Evolutionary conservation across 2,329 filamentous ascomycete species (phyloP), one percentile per base, ranked within the genome.

Genomic region (Colletotrichum eleusines): DNA sequence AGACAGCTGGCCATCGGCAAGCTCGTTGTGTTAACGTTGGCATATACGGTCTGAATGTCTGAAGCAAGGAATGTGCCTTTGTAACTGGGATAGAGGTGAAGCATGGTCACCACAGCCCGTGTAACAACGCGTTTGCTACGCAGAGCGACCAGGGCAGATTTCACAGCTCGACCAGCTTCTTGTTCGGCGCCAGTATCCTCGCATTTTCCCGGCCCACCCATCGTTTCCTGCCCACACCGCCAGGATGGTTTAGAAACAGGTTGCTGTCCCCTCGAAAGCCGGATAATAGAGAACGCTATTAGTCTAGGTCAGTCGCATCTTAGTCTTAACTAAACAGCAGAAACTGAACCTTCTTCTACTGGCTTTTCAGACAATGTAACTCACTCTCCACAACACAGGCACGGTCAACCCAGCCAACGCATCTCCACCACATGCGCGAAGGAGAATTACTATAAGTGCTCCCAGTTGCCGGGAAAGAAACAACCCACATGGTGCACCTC

Each of bases 371-470:
- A 38, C 11, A 35, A 26, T 3, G n/a, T 50, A n/a, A 38, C 23
- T 20, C 7, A n/a, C 28, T 61, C 31, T 48, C 58, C 44, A 18
- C 42, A 35, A 16, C 42, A 20, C 42, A 38, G n/a, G 20, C 40
- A 11, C 28, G n/a, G 48, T 18, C 40, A 33, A 48, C 40, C 46
- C 12, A 50, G 14, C 14, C 48, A 18, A 14, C 31, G n/a, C 31
- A 35, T 50, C 46, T 50, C 58, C 58, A 61, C 58, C 48, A 11
- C n/a, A 61, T 35, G 28, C n/a, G 20, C 42, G 31, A 50, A 20
- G 51, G 11, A 8, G n/a, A n/a, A n/a, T n/a, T n/a, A n/a, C n/a
- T 5, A 38, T 23, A 50, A 50, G 23, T 46, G 58, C 50, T 26
- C 31, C 31, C 44, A 20, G 44, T 28, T n/a, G 5, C n/a, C 9